Evolutionary conservation across 257 asterid species (phyloP).

Genomic region (Ballota nigra): DNA sequence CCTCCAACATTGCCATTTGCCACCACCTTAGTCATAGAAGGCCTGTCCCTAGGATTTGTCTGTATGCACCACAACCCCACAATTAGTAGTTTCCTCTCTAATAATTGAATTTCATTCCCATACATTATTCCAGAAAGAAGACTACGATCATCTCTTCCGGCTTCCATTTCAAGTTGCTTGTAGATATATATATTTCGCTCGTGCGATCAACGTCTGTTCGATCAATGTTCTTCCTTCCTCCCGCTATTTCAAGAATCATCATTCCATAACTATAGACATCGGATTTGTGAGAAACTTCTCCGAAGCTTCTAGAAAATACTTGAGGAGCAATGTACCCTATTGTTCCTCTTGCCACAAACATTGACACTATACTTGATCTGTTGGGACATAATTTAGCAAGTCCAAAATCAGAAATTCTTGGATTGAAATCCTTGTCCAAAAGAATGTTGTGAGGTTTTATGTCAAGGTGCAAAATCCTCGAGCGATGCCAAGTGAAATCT

Average conservation of each 20-base stretch:
- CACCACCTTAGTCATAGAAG: no score
- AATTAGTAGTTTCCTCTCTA: no score
- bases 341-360: background rate
- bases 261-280: constrained; percentile 39
- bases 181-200: constrained; percentile 31
- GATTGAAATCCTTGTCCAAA: constrained; percentile 15
- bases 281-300: constrained; percentile 36
- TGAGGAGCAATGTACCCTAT: constrained; percentile 47
- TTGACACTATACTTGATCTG: constrained; percentile 16
- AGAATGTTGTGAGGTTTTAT: constrained; percentile 37
- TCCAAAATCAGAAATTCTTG: constrained; percentile 15
- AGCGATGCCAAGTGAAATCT: constrained; percentile 38
- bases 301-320: constrained; percentile 30
- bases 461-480: constrained; percentile 11
- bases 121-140: no score
- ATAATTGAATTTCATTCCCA: no score
- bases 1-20: no score
- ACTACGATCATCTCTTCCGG: background rate
- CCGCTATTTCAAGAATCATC: constrained; percentile 33
- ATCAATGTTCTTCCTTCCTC: constrained; percentile 10
- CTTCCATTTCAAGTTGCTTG: constrained; percentile 22
- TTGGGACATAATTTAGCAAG: constrained; percentile 19
- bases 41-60: no score
- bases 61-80: no score
- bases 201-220: background rate